Conservation (phyloP, 495 filamentous ascomycete species). For the Penicillium macrosclerotiorum region DNA sequence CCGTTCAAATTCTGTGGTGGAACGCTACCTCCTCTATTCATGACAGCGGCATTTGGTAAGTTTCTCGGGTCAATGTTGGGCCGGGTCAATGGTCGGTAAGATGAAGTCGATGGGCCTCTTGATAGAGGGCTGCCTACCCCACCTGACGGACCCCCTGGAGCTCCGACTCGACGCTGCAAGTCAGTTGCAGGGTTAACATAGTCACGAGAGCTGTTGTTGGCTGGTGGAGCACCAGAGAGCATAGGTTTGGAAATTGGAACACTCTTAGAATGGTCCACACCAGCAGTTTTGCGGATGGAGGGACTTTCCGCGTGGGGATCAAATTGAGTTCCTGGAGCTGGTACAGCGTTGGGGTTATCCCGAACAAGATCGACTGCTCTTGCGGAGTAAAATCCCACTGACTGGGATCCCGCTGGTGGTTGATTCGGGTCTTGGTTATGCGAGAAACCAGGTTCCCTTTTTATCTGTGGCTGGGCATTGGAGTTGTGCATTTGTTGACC, state of each 20-base stretch:
- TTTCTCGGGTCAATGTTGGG: constrained; percentile 34
- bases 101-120: constrained; percentile 39
- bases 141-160: constrained; percentile 47
- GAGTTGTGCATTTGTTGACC: constrained; percentile 17
- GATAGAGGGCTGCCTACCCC: constrained; percentile 37
- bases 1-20: constrained; percentile 38
- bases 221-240: constrained; percentile 27
- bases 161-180: constrained; percentile 68
- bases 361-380: constrained; percentile 57
- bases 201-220: constrained; percentile 35
- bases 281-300: constrained; percentile 83
- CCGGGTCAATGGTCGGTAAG: constrained; percentile 45
- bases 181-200: constrained; percentile 72
- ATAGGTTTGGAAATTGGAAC: constrained; percentile 58
- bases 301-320: constrained; percentile 82
- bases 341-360: constrained; percentile 42
- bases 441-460: constrained; percentile 23
- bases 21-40: constrained; percentile 20
- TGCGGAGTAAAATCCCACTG: constrained; percentile 74
- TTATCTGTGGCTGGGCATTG: constrained; percentile 22
- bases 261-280: constrained; percentile 77
- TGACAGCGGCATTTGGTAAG: constrained; percentile 13
- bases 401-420: constrained; percentile 30
- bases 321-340: constrained; percentile 59
- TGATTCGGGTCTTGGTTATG: constrained; percentile 33